Evolutionary conservation across 306 rosid genomes (phyloP), one percentile per base, ranked within the genome.

Genomic region (Dicorynia guianensis): DNA sequence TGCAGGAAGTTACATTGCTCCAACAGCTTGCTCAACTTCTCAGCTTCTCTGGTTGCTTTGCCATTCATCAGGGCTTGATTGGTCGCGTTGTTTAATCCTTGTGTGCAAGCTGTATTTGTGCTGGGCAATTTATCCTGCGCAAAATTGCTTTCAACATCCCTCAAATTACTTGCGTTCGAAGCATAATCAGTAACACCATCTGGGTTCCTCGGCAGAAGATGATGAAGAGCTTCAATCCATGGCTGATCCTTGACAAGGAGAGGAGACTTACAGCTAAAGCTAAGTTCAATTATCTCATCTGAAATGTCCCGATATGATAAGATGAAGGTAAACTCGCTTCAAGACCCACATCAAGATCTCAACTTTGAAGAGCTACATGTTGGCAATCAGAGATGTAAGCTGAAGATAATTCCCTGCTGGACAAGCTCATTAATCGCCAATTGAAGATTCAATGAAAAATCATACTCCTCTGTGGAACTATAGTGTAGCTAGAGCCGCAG

Each of bases 381-480:
- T 82, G 74, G 36, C 74, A 49, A 30, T 90, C 85, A 78, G 84
- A 81, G 64, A 90, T 79, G 75, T 90, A 87, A 49, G 88, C 91
- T 8, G 48, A 68, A 62, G 93, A 83, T 65, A 71, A 60, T 46
- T 83, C 64, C 11, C 91, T 81, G 33, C 53, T 63, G 33, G 89
- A 59, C 44, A 95, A 71, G 69, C 86, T 62, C 81, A 70, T 89
- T 48, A 95, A 77, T 70, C 89, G 84, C 99, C 99, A 95, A 64
- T 90, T 85, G 83, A 81, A 86, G 46, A 95, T 85, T 68, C 98
- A 82, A 36, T 86, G 81, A 56, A 92, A 89, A 77, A 95, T 90
- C 84, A 61, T 76, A 71, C 79, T 78, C 98, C 99, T 92, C 7
- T 72, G 84, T 0, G 97, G 99, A 81, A 95, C 82, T 69, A 92